Evolutionary conservation across 495 filamentous ascomycete species (phyloP).

Genomic region (Trichoderma erinaceum): DNA sequence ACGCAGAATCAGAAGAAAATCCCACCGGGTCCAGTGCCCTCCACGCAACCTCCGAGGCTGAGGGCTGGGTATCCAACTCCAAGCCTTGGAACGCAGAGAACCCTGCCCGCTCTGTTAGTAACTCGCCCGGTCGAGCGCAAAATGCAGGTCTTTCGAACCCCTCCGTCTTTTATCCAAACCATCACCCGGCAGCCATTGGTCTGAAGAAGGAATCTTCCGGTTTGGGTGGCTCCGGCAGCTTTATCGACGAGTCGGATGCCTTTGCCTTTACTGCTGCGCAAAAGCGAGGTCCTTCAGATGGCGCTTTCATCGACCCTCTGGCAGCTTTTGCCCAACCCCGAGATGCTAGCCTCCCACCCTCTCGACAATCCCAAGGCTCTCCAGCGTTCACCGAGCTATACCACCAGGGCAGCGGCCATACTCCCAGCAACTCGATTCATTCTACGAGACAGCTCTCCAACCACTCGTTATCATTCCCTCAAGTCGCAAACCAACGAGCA

Average conservation of each 20-base stretch:
- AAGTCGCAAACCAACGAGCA: constrained; percentile 6
- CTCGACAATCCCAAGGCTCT: constrained; percentile 12
- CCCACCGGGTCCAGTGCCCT: constrained; percentile 58
- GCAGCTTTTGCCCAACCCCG: constrained; percentile 10
- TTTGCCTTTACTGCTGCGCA: background rate
- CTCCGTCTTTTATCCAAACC: background rate
- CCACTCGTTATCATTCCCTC: background rate
- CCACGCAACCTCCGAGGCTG: constrained; percentile 57
- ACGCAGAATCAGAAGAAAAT: constrained; percentile 34
- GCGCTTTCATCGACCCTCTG: background rate
- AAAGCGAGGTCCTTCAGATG: background rate
- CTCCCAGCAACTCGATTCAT: constrained; percentile 12
- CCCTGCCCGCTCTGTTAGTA: constrained; percentile 22
- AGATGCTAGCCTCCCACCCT: constrained; percentile 4
- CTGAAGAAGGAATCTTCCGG: background rate
- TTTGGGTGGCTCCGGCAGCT: constrained; percentile 3
- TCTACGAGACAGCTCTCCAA: background rate
- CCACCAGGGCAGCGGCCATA: constrained; percentile 1
- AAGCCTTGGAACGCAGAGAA: constrained; percentile 19
- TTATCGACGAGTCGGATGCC: background rate
- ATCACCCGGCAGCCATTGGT: constrained; percentile 7
- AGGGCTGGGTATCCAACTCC: constrained; percentile 45
- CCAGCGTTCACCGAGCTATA: constrained; percentile 5
- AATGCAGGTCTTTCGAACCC: constrained; percentile 17
- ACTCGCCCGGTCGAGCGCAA: constrained; percentile 28